Conservation (phyloP, 2,329 filamentous ascomycete species). For the Ophiostoma montium region DNA sequence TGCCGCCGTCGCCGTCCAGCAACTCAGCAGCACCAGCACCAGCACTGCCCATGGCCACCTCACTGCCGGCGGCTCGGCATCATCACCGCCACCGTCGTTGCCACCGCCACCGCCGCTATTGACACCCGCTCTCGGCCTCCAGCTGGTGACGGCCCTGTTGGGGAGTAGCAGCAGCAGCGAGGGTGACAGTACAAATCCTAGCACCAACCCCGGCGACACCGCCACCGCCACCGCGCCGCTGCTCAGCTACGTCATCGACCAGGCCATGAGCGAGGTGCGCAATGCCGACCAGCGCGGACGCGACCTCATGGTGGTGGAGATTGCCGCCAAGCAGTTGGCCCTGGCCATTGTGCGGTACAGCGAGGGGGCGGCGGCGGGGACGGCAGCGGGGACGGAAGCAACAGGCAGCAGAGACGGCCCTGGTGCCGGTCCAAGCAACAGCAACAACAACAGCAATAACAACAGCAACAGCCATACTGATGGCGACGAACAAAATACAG, state of each 20-base stretch:
- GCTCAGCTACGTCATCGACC: slow-evolving; percentile 29
- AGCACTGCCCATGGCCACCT: not conserved
- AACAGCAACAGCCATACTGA: no score
- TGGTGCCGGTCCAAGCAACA: not conserved
- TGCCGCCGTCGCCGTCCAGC: slow-evolving; percentile 11
- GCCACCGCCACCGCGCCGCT: slow-evolving; percentile 13
- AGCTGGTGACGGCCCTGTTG: not conserved
- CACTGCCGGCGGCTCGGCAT: no score
- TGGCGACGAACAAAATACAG: no score
- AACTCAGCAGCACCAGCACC: slow-evolving; percentile 1
- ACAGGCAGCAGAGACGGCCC: not conserved
- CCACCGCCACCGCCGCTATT: no score
- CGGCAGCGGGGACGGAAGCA: slow-evolving; percentile 13
- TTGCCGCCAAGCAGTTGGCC: slow-evolving; percentile 39
- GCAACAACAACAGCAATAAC: not conserved
- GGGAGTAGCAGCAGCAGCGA: not conserved
- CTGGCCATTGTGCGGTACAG: slow-evolving; percentile 38
- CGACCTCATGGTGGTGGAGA: slow-evolving; percentile 36
- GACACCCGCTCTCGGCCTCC: not conserved
- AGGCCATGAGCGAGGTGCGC: slow-evolving; percentile 32
- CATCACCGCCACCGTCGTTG: not conserved
- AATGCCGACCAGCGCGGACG: slow-evolving; percentile 29
- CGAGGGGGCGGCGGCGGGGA: slow-evolving; percentile 16
- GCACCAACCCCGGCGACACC: not conserved
- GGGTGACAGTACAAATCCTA: no score